Conservation (phyloP, 2,329 filamentous ascomycete genomes). For the Pseudomassariella vexata region DNA sequence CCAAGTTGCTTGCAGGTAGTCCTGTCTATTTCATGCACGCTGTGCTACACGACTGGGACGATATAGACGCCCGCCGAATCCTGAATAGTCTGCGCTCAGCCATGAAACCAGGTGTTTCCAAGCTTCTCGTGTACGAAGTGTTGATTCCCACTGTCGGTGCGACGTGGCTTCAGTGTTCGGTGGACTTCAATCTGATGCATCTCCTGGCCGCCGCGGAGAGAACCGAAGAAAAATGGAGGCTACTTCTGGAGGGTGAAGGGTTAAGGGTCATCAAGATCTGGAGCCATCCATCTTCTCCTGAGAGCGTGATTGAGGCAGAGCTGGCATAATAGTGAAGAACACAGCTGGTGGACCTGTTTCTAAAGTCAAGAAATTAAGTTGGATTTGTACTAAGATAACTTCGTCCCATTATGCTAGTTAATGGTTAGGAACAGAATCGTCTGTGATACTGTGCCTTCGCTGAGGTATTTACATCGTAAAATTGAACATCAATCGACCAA, state of each 20-base stretch:
- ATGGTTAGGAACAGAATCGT: too few species aligned
- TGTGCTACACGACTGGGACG: conserved; percentile 2
- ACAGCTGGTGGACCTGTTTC: too few species aligned
- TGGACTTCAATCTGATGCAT: conserved; percentile 1
- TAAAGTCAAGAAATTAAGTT: too few species aligned
- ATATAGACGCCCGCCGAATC: not conserved
- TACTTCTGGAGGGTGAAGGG: not conserved
- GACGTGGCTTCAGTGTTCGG: not conserved
- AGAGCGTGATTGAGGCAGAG: too few species aligned
- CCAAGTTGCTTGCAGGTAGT: not conserved
- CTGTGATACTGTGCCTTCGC: too few species aligned
- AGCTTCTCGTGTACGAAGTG: not conserved
- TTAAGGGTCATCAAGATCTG: conserved; percentile 1
- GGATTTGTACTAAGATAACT: too few species aligned
- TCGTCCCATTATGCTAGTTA: too few species aligned
- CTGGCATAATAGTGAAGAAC: too few species aligned
- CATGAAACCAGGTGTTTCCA: conserved; percentile 1
- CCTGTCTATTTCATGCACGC: not conserved
- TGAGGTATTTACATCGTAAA: too few species aligned
- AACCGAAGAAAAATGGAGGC: not conserved
- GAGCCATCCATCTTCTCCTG: too few species aligned
- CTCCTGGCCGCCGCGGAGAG: not conserved
- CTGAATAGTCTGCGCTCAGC: not conserved
- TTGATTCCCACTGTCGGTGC: not conserved
- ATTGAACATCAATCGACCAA: too few species aligned